Evolutionary conservation across 2,329 filamentous ascomycete genomes (phyloP), one percentile per base, ranked within the genome.

Genomic region (Lecanicillium sp.): DNA sequence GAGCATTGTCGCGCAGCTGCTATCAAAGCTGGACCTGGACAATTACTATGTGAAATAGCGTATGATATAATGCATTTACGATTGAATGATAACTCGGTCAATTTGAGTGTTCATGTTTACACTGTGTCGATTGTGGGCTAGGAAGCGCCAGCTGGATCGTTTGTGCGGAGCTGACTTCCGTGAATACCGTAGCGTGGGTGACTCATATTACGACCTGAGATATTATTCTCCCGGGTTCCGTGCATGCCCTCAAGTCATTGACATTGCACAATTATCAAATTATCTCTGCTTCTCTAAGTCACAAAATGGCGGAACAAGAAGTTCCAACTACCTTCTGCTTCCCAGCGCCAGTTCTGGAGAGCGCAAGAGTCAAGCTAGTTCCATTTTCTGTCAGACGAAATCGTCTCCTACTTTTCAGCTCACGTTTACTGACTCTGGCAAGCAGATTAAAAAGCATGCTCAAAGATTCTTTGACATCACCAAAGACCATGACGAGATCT

Each of bases 11-110:
- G 78, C 81, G 39, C 79, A 85, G 58, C 69, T 93, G 52, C 67
- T 89, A 44, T 64, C 84, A 51, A 79, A 78, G 59, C 68, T 91
- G 54, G 86, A 90, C 61, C 82, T 89, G 75, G 82, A 76, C 52
- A 72, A 74, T 27, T 86, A 86, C 58, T 89, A 87, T 59, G 59
- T 62, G 21, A 63, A 59, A 43, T 49, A 37, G 42, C 33, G n/a
- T 30, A 24, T 23, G 12, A 42, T 30, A 1, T 37, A 17, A 30
- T n/a, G n/a, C n/a, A n/a, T n/a, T n/a, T n/a, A n/a, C n/a, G n/a
- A n/a, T n/a, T n/a, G n/a, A n/a, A n/a, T n/a, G n/a, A n/a, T n/a
- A n/a, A n/a, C n/a, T n/a, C n/a, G n/a, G n/a, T n/a, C 15, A 20
- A 29, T 29, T 7, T 7, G 26, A 29, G 26, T 7, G 7, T 29